Base-by-base conservation (phyloP, 495 filamentous ascomycete species). In the Lepraria neglecta region DNA sequence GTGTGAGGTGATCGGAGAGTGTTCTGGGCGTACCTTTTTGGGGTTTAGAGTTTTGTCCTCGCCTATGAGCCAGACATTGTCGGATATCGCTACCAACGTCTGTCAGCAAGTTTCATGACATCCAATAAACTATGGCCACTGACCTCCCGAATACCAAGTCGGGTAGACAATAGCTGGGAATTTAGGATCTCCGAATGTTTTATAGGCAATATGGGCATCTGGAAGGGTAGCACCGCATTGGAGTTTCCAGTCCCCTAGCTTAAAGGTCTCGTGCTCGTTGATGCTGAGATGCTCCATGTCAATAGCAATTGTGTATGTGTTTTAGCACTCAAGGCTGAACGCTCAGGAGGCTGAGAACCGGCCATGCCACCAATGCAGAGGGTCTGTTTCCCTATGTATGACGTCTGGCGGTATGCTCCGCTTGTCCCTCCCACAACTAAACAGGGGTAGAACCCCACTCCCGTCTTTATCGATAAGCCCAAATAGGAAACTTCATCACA, bases 121-220 rank as follows among this genome's bases (percentile, higher is more conserved):
- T 46, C 21, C 35, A 38, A 11, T 10, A 24, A 12, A 14, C 21
- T 12, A 14, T 30, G n/a, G 5, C 35, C 58, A 48, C 44, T 52
- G 31, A 84, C 79, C 61, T 60, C 84, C 85, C 14, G 83, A 86
- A 63, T 82, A 90, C 86, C 86, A 89, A 3, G 80, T 80, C 14
- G 87, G 87, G 68, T 89, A 88, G 42, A 90, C 77, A 56, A 90
- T 82, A 3, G 83, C 82, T 21, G 85, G 85, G n/a, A 73, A 76
- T 6, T 71, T 77, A 2, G 80, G 72, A 55, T 85, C 77, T 6
- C 87, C 87, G 65, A 87, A 84, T 11, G 86, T 86, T 70, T 85
- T 88, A 73, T 86, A 90, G 30, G 87, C 85, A 61, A 90, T 78
- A 45, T 80, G 71, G 15, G 86, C 82, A 69, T 84, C 70, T 27